Evolutionary conservation across 495 filamentous ascomycete species (phyloP), one percentile per base, ranked within the genome.

Genomic region (Trichocladium antarcticum): DNA sequence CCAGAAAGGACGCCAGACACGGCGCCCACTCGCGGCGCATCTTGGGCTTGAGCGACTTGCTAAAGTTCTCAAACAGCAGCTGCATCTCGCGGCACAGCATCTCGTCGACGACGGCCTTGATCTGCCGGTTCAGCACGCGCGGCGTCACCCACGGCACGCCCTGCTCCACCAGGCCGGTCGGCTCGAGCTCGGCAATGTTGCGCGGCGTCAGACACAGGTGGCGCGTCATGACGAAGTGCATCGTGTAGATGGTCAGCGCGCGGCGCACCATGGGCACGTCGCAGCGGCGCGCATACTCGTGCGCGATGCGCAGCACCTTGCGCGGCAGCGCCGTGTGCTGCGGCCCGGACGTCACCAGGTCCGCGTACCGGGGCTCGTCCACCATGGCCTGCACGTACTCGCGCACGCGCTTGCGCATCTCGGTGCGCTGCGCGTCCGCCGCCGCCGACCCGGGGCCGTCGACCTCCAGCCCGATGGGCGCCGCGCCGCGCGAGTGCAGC

Each of bases 31-130:
- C 69, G 37, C 60, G 60, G 9, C 70, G 68, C 29, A 65, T 57
- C 47, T 72, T 70, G 0, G 70, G 68, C 57, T 73, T 73, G 29
- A 77, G 64, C 38, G 68, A 67, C 45, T 69, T 66, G 46, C 63
- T 63, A 46, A 77, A 69, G 20, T 54, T 51, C 43, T 74, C 65
- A 42, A 77, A 72, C 24, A 77, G 62, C 20, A 50, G 10, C 44
- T 63, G 53, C 62, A 70, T 72, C 51, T 74, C 68, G 22, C 62
- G 61, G 19, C 62, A 58, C 37, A 74, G 60, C 57, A 73, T 59
- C 48, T 71, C 69, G 62, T 76, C 66, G n/a, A 75, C 57, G 7
- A 71, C 64, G 12, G 70, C 65, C 52, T 77, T 77, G 47, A 77
- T 56, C 58, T 77, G 74, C 12, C 73, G 65, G 56, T 71, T 74